Conservation (phyloP, 148 eudicot genomes). For the Amaranthus cruentus region DNA sequence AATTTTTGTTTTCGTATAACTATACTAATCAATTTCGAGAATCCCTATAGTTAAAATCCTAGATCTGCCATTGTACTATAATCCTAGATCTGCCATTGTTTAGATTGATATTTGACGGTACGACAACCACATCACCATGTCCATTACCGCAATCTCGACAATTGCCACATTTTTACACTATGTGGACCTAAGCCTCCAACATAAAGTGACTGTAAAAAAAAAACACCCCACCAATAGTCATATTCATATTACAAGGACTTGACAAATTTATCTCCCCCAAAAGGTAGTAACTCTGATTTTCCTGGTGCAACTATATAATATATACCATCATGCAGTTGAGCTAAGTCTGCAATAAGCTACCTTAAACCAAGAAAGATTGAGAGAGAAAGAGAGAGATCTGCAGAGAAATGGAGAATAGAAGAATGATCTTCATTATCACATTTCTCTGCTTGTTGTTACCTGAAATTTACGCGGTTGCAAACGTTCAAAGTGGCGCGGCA, state of each 20-base stretch:
- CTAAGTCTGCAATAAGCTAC: conserved; percentile 9
- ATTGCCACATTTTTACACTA: too few species aligned
- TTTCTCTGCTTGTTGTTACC: conserved; percentile 24
- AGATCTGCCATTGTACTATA: too few species aligned
- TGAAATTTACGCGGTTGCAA: conserved; percentile 2
- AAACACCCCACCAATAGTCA: background rate
- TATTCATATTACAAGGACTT: background rate
- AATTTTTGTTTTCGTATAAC: too few species aligned
- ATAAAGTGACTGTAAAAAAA: conserved; percentile 8
- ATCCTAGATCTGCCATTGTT: too few species aligned
- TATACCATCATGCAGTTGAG: conserved; percentile 3
- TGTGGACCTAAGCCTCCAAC: background rate
- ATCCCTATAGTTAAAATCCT: too few species aligned
- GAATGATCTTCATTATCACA: conserved; percentile 2
- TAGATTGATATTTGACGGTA: too few species aligned
- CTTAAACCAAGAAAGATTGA: background rate
- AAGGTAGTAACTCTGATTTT: conserved; percentile 5
- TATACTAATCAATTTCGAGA: too few species aligned
- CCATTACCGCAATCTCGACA: too few species aligned
- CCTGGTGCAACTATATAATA: conserved; percentile 2
- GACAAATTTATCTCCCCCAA: background rate
- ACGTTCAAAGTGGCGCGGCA: conserved; percentile 25
- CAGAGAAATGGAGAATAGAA: conserved; percentile 25
- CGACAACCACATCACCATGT: too few species aligned
- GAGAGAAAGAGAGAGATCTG: background rate